Percentiles rank a stretch among this genome's conserved stretches.
Evolutionary conservation across 2,329 filamentous ascomycete species (phyloP).

Genomic region (Alternaria hordeiaustralica): DNA sequence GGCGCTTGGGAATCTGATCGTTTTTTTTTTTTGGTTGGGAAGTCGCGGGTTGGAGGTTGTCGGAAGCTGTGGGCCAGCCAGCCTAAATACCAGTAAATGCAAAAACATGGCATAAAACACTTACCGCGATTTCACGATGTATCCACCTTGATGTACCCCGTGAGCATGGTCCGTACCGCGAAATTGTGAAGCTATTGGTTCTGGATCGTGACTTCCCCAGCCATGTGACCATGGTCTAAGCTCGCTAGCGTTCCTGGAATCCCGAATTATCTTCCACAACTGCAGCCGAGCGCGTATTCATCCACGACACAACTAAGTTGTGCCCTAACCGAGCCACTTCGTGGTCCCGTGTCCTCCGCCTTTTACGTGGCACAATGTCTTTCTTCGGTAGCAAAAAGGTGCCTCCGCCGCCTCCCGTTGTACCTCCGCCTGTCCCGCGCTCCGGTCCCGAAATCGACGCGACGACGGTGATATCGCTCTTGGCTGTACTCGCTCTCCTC

Average conservation of each 20-base stretch:
- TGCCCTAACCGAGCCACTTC: slow-evolving; percentile 12
- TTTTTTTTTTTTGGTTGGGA: slow-evolving; percentile 9
- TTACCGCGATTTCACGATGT: slow-evolving; percentile 9
- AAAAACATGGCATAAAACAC: slow-evolving; percentile 28
- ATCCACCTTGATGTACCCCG: slow-evolving; percentile 16
- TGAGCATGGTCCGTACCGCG: slow-evolving; percentile 24
- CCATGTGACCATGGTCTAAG: slow-evolving; percentile 32
- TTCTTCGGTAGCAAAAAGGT: slow-evolving; percentile 33
- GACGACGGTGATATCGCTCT: slow-evolving; percentile 62
- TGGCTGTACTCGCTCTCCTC: slow-evolving; percentile 62
- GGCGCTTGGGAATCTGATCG: slow-evolving; percentile 5
- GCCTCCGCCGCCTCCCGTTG: slow-evolving; percentile 62
- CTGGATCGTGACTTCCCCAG: slow-evolving; percentile 37
- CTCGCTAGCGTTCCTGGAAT: slow-evolving; percentile 20
- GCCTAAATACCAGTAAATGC: slow-evolving; percentile 24
- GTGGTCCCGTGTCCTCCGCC: background rate
- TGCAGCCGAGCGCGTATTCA: slow-evolving; percentile 10
- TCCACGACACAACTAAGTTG: slow-evolving; percentile 12
- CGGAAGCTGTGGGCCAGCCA: background rate
- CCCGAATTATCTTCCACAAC: slow-evolving; percentile 18
- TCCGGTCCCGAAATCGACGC: slow-evolving; percentile 54
- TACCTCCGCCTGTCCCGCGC: slow-evolving; percentile 61
- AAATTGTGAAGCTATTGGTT: slow-evolving; percentile 27
- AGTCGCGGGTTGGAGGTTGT: background rate
- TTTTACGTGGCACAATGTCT: slow-evolving; percentile 13